These are phyloP conservation scores for Panicum miliaceum DNA, from an alignment of 176 grass and related monocot species.

Conservation along the genomic window DNA sequence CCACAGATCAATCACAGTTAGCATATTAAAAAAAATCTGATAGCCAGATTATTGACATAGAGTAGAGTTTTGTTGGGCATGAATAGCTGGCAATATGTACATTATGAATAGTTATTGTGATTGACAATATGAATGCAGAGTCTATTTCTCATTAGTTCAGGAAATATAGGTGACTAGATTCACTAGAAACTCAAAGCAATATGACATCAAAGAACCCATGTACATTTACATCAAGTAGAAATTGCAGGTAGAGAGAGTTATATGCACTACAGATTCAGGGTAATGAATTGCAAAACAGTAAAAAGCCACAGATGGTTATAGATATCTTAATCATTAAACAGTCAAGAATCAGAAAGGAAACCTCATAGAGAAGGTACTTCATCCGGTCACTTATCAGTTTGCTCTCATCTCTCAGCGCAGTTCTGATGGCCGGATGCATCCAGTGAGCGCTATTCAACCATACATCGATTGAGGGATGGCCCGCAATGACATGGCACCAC, in stretches of 20 bases:
- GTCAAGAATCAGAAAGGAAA: constrained; percentile 47
- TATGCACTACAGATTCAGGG: background rate
- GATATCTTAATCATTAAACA: constrained; percentile 7
- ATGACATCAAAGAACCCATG: background rate
- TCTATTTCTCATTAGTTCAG: background rate
- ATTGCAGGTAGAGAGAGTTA: background rate
- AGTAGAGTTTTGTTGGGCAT: background rate
- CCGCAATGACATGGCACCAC: constrained; percentile 90
- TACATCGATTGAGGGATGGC: constrained; percentile 59
- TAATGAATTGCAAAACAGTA: constrained; percentile 19
- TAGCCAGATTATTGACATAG: background rate
- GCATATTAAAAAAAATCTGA: background rate
- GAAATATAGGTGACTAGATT: background rate
- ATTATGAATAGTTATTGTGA: background rate
- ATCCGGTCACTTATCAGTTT: constrained; percentile 91
- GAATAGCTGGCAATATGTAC: background rate
- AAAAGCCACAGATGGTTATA: background rate
- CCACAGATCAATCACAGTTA: background rate
- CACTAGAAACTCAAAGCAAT: background rate
- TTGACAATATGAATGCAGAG: background rate
- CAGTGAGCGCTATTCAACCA: constrained; percentile 90
- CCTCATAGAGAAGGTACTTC: constrained; percentile 98
- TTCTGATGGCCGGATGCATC: constrained; percentile 94
- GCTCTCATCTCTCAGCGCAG: constrained; percentile 86
- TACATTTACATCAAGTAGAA: background rate